Percentiles rank a stretch among this genome's conserved stretches.
Conservation (phyloP, 257 asterid species). For the Primulina tabacum region DNA sequence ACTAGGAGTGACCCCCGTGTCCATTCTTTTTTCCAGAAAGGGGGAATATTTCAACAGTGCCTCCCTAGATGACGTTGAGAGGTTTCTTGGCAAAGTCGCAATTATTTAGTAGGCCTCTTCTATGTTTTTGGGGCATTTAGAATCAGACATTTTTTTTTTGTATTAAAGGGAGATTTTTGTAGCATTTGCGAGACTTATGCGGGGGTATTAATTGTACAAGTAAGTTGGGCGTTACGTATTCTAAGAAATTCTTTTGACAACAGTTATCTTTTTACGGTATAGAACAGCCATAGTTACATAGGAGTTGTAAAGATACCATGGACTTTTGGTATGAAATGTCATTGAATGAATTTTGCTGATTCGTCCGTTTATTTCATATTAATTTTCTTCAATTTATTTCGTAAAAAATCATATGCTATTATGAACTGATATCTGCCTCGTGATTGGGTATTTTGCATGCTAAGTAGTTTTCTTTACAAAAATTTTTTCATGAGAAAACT, state of each 20-base stretch:
- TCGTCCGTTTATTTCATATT: neutral
- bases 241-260: neutral
- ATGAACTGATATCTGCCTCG: neutral
- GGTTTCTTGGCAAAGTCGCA: slow-evolving; percentile 21
- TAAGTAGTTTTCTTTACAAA: too few relatives aligned
- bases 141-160: neutral
- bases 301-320: neutral
- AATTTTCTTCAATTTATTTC: neutral
- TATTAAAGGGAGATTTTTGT: slow-evolving; percentile 15
- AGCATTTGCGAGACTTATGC: neutral
- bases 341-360: neutral
- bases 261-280: neutral
- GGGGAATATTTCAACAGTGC: slow-evolving; percentile 12
- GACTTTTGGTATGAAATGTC: neutral
- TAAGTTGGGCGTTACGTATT: too few relatives aligned
- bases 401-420: neutral
- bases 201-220: neutral
- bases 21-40: slow-evolving; percentile 45
- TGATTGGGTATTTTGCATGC: neutral
- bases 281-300: neutral
- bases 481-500: too few relatives aligned
- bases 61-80: slow-evolving; percentile 16
- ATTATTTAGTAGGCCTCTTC: slow-evolving; percentile 12
- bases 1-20: slow-evolving; percentile 38
- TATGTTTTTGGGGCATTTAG: slow-evolving; percentile 8